phyloP scores from a whole-genome alignment of 768 basidiomycete species.

The Auriscalpium orientale region DNA sequence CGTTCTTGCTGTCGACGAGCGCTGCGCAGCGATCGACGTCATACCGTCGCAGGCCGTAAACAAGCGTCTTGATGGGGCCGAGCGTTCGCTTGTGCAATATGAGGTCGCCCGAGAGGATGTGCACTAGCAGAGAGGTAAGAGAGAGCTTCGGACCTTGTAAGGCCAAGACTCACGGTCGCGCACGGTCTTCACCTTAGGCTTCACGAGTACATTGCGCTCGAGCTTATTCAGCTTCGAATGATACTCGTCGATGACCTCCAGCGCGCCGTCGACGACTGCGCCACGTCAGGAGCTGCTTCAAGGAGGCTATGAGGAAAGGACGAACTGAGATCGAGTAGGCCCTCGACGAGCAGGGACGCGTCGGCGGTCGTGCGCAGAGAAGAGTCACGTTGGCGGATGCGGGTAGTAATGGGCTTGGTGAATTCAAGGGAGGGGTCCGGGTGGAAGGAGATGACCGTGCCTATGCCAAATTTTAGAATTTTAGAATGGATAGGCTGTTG shows the following conservation, averaged over 20 bases:
- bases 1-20: conserved; percentile 35
- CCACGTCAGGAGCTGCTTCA: not conserved
- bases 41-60: conserved; percentile 62
- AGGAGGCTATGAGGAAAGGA: not conserved
- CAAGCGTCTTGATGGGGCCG: conserved; percentile 60
- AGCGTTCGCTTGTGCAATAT: conserved; percentile 71
- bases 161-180: conserved; percentile 36
- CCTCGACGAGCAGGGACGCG: conserved; percentile 60
- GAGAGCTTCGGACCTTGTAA: not conserved
- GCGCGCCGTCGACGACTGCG: conserved; percentile 58
- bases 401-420: conserved; percentile 47
- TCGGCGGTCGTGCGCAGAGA: conserved; percentile 57
- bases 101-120: conserved; percentile 70
- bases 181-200: conserved; percentile 55
- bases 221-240: conserved; percentile 54
- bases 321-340: conserved; percentile 50
- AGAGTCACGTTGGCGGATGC: conserved; percentile 51
- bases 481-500: not conserved
- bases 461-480: conserved; percentile 22
- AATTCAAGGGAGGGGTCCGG: conserved; percentile 37
- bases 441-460: conserved; percentile 58
- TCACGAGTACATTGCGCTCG: conserved; percentile 52
- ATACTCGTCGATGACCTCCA: conserved; percentile 64
- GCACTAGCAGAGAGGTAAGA: conserved; percentile 35
- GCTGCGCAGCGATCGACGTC: conserved; percentile 63